phyloP scores from a whole-genome alignment of 2,329 filamentous ascomycete genomes.

The Penicillium brasilianum region DNA sequence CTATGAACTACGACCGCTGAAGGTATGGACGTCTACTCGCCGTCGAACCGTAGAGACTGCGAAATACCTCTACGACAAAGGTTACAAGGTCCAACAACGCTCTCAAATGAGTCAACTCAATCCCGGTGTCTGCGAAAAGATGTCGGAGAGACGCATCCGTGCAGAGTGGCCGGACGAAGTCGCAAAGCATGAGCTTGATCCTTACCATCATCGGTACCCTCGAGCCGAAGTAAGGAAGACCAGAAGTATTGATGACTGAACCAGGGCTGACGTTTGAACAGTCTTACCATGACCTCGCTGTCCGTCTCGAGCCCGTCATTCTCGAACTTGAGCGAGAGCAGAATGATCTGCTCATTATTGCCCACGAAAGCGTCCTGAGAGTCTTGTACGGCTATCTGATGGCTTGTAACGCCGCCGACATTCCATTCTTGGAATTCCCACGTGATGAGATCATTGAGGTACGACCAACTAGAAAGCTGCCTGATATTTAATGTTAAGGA shows the following conservation, averaged over 20 bases:
- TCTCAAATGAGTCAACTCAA: constrained; percentile 98
- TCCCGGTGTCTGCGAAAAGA: constrained; percentile 92
- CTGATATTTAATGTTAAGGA: neutral
- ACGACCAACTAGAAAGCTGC: constrained; percentile 18
- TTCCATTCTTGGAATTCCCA: constrained; percentile 90
- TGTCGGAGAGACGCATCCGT: constrained; percentile 82
- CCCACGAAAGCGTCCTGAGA: constrained; percentile 95
- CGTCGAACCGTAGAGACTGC: constrained; percentile 89
- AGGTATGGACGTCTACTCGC: constrained; percentile 93
- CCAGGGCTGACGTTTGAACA: constrained; percentile 43
- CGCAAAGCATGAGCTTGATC: constrained; percentile 88
- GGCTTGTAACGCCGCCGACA: constrained; percentile 95
- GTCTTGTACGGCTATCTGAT: constrained; percentile 98
- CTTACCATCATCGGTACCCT: constrained; percentile 96
- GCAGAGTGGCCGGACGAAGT: constrained; percentile 88
- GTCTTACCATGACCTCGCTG: constrained; percentile 98
- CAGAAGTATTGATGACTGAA: neutral
- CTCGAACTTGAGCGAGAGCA: constrained; percentile 95
- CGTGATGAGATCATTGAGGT: constrained; percentile 96
- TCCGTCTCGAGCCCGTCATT: constrained; percentile 96
- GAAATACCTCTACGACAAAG: constrained; percentile 75
- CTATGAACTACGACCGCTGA: constrained; percentile 75
- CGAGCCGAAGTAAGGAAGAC: constrained; percentile 74
- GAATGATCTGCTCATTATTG: constrained; percentile 96
- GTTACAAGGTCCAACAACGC: constrained; percentile 86